Percentiles rank a stretch among this genome's conserved stretches.
Evolutionary conservation across 2,329 filamentous ascomycete species (phyloP).

Genomic region (Hymenoscyphus occultus): DNA sequence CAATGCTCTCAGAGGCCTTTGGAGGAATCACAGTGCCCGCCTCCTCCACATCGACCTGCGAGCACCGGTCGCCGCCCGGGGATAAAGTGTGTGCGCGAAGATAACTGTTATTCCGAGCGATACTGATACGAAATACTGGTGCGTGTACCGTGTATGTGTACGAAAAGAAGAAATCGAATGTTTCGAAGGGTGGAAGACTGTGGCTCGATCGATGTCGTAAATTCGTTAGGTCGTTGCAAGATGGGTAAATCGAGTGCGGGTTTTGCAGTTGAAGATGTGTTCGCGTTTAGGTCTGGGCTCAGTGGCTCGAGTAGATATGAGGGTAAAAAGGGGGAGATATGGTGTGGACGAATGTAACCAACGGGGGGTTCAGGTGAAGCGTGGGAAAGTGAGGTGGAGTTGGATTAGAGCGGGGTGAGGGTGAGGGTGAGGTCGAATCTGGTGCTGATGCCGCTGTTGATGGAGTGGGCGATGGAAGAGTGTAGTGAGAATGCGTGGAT

Average conservation of each 20-base stretch:
- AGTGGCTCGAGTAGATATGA: neutral
- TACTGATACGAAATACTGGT: conserved; percentile 4
- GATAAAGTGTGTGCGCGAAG: conserved; percentile 26
- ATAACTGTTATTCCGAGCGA: conserved; percentile 39
- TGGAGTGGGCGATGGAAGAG: neutral
- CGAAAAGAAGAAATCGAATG: neutral
- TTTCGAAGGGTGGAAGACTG: neutral
- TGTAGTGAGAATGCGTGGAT: neutral
- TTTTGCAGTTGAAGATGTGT: neutral
- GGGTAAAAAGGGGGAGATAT: neutral
- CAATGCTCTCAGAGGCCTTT: conserved; percentile 15
- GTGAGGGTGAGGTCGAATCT: no score
- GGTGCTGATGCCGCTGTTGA: neutral
- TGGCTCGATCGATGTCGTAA: neutral
- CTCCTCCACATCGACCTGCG: conserved; percentile 33
- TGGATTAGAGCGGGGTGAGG: neutral
- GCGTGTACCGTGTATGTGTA: neutral
- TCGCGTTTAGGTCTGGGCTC: neutral
- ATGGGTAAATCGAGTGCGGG: neutral
- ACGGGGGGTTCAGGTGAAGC: neutral
- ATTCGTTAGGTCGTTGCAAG: neutral
- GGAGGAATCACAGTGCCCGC: conserved; percentile 26
- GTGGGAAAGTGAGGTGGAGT: neutral
- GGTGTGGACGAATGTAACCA: neutral
- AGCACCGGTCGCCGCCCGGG: conserved; percentile 28